Conservation (phyloP, 148 eudicot species). For the Agrostemma githago region DNA sequence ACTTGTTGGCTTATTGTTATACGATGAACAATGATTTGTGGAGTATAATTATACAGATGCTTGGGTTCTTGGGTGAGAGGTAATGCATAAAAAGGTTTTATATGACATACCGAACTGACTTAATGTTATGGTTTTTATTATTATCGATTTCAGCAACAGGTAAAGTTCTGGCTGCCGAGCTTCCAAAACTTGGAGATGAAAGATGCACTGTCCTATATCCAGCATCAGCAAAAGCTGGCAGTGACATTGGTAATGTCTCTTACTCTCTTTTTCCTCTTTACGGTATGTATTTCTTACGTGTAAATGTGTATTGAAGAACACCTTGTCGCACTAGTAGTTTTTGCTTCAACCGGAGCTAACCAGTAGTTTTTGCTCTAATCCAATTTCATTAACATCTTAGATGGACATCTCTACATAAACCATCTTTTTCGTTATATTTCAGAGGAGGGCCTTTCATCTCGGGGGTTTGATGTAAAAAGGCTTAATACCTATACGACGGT, state of each 20-base stretch:
- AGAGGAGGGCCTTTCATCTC: constrained; percentile 78
- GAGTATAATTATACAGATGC: neutral
- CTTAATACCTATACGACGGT: constrained; percentile 94
- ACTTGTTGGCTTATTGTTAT: neutral
- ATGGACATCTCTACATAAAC: neutral
- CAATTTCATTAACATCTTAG: neutral
- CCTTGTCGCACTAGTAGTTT: neutral
- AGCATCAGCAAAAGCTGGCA: constrained; percentile 87
- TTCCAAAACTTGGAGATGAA: constrained; percentile 49
- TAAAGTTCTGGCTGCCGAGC: constrained; percentile 80
- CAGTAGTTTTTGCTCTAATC: neutral
- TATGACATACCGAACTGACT: neutral
- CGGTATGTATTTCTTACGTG: neutral
- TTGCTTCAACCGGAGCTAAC: neutral
- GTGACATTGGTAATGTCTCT: constrained; percentile 56
- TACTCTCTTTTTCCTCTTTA: neutral
- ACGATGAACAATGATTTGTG: neutral
- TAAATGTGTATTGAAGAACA: neutral
- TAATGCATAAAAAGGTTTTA: neutral
- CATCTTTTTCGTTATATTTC: constrained; percentile 25
- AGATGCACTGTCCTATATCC: constrained; percentile 75
- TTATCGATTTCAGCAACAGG: constrained; percentile 60
- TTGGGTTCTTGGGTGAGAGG: neutral
- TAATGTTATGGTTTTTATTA: neutral
- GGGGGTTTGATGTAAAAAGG: constrained; percentile 89